A percentile compares a stretch with the other conserved stretches of the same genome.
Conservation (phyloP, 2,329 filamentous ascomycete genomes). For the Blastomyces silverae region DNA sequence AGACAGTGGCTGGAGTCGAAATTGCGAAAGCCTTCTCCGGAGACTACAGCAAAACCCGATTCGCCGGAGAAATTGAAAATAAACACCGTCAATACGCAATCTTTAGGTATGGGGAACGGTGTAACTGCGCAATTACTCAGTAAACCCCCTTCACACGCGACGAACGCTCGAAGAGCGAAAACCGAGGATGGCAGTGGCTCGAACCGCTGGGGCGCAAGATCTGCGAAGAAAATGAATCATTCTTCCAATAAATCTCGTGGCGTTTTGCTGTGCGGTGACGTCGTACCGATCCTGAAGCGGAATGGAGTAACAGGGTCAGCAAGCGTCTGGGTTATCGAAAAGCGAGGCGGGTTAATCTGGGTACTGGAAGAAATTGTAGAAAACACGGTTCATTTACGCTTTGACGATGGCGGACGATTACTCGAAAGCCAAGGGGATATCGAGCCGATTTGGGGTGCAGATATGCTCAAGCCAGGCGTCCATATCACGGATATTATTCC, state of each 20-base stretch:
- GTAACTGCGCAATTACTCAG: slow-evolving; percentile 83
- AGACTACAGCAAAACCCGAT: slow-evolving; percentile 43
- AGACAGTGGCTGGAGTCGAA: slow-evolving; percentile 85
- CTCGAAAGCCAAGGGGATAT: slow-evolving; percentile 65
- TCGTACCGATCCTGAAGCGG: slow-evolving; percentile 95
- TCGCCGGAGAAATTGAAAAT: slow-evolving; percentile 36
- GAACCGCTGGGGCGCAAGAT: slow-evolving; percentile 37
- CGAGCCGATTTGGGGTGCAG: slow-evolving; percentile 78
- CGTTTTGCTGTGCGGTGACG: slow-evolving; percentile 88
- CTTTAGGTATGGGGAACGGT: slow-evolving; percentile 64
- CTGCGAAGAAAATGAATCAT: slow-evolving; percentile 56
- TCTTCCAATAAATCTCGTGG: slow-evolving; percentile 71
- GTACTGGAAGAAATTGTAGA: slow-evolving; percentile 97
- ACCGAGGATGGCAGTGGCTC: slow-evolving; percentile 53
- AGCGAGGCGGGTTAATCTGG: slow-evolving; percentile 89
- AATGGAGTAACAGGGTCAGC: slow-evolving; percentile 88
- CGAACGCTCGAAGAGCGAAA: slow-evolving; percentile 43
- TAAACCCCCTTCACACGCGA: slow-evolving; percentile 62
- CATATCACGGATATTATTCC: slow-evolving; percentile 75
- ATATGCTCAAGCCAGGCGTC: slow-evolving; percentile 58
- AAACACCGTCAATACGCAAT: slow-evolving; percentile 34
- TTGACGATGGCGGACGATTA: slow-evolving; percentile 72
- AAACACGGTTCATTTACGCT: slow-evolving; percentile 69
- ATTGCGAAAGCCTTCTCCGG: slow-evolving; percentile 46
- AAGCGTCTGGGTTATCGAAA: slow-evolving; percentile 98